Conservation (phyloP, 768 basidiomycete species). For the Asterophora lycoperdoides region DNA sequence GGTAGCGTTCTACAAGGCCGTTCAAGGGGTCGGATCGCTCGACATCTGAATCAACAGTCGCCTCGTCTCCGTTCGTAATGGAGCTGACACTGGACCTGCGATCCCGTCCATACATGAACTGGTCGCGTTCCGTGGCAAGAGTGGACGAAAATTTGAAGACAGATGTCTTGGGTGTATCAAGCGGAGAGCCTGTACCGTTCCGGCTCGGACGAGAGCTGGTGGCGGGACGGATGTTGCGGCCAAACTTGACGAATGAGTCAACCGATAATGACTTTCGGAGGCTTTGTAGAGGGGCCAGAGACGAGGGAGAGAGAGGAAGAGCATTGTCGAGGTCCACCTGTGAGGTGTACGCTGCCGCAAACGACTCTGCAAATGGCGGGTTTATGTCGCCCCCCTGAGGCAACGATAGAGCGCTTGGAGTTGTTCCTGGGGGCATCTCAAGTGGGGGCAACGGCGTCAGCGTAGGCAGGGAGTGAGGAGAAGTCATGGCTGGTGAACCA, state of each 20-base stretch:
- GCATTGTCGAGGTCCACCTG: conserved; percentile 23
- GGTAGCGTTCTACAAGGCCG: conserved; percentile 38
- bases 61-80: conserved; percentile 36
- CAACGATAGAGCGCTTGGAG: conserved; percentile 2
- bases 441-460: conserved; percentile 22
- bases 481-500: not conserved
- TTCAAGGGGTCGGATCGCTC: conserved; percentile 47
- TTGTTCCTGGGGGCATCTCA: conserved; percentile 17
- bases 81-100: conserved; percentile 57
- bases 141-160: conserved; percentile 11
- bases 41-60: conserved; percentile 46
- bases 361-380: conserved; percentile 37
- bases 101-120: conserved; percentile 36
- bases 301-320: conserved; percentile 22
- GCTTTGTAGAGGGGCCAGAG: conserved; percentile 31
- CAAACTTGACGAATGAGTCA: conserved; percentile 62
- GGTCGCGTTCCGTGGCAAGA: conserved; percentile 16
- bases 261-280: conserved; percentile 76
- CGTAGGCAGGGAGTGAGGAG: conserved; percentile 17
- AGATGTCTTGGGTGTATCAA: conserved; percentile 29
- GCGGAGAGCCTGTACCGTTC: conserved; percentile 31
- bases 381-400: conserved; percentile 6
- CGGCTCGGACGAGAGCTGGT: conserved; percentile 35
- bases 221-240: conserved; percentile 31
- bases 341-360: conserved; percentile 41